Conservation (phyloP, 1,139 yeast species). For the Lodderomyces parapsilosis region DNA sequence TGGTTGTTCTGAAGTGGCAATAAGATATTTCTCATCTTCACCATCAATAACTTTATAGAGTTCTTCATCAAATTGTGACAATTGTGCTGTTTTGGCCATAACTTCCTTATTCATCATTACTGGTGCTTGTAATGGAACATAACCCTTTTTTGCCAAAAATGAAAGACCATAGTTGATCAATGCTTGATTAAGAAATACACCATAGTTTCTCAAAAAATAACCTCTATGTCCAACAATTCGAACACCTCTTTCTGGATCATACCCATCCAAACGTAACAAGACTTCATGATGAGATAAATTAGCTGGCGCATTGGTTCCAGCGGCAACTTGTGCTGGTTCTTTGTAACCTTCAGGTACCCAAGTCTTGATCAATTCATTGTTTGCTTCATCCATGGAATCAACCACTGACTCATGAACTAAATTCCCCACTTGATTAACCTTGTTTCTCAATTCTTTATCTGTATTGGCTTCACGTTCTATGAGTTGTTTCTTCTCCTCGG, state of each 20-base stretch:
- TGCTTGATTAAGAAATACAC: constrained; percentile 97
- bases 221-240: constrained; percentile 99
- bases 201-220: constrained; percentile 88
- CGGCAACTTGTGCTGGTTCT: constrained; percentile 59
- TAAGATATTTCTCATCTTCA: constrained; percentile 92
- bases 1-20: constrained; percentile 99
- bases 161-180: constrained; percentile 91
- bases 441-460: constrained; percentile 68
- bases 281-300: constrained; percentile 93
- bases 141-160: constrained; percentile 77
- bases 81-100: constrained; percentile 99
- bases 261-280: constrained; percentile 90
- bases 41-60: constrained; percentile 96
- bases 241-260: constrained; percentile 98
- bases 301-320: constrained; percentile 76
- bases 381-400: constrained; percentile 82
- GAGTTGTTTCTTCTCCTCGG: constrained; percentile 65
- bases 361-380: constrained; percentile 81
- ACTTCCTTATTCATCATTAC: constrained; percentile 99
- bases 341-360: constrained; percentile 76
- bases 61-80: constrained; percentile 97
- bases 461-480: constrained; percentile 73
- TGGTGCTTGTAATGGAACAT: constrained; percentile 94
- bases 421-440: constrained; percentile 91
- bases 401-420: constrained; percentile 90